These are phyloP conservation scores for Colletotrichum costaricense DNA, from an alignment of 2,329 filamentous ascomycete species.

Conservation along the genomic window DNA sequence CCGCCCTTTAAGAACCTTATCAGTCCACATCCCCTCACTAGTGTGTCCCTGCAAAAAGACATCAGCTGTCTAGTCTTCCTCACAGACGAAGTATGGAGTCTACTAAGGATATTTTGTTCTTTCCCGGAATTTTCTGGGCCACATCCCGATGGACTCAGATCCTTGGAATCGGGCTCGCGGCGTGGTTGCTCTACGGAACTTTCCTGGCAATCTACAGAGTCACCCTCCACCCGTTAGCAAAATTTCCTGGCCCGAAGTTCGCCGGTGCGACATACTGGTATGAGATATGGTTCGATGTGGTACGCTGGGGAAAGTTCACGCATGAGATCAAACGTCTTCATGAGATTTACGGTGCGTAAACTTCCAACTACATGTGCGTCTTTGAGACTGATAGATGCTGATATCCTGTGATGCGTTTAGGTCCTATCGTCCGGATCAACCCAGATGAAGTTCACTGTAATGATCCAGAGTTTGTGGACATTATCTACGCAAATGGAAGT, in stretches of 20 bases:
- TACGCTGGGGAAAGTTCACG: conserved; percentile 30
- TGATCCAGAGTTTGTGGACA: conserved; percentile 41
- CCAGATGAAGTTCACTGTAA: conserved; percentile 43
- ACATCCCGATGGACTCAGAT: background rate
- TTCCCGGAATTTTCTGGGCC: background rate
- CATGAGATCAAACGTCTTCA: conserved; percentile 39
- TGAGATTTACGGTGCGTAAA: conserved; percentile 38
- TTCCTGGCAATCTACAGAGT: conserved; percentile 32
- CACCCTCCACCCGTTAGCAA: conserved; percentile 36
- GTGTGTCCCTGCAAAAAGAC: background rate
- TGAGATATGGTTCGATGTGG: conserved; percentile 42
- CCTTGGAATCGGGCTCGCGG: background rate
- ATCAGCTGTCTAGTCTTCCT: background rate
- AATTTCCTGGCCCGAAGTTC: conserved; percentile 39
- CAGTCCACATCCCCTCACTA: background rate
- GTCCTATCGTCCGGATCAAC: conserved; percentile 42
- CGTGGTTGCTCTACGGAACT: conserved; percentile 4
- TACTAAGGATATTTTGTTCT: background rate
- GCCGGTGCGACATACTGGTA: conserved; percentile 39
- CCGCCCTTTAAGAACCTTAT: background rate
- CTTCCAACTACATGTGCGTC: background rate
- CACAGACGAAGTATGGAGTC: too few relatives aligned
- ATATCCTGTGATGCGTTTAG: conserved; percentile 20
- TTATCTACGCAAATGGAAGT: conserved; percentile 37
- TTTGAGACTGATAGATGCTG: background rate